Base-by-base conservation (phyloP, 768 basidiomycete genomes). In the Tremella mesenterica region DNA sequence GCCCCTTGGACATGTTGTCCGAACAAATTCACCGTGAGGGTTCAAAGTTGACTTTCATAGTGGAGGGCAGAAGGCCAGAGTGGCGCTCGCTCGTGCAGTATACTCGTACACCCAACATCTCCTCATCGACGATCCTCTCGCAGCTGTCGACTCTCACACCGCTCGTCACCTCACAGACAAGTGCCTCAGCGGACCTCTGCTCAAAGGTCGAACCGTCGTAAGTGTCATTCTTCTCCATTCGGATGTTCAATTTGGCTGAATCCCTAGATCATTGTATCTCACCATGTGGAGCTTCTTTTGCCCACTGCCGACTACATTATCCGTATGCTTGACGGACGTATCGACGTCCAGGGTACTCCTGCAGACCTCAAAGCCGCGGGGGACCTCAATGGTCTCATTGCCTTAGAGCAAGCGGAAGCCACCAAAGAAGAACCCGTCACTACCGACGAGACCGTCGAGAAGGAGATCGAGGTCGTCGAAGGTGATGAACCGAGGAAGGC, bases 271-370 rank as follows among this genome's bases (percentile, higher is more conserved):
- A 58, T 78, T 12, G 86, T 90, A 30, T 87, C 86, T 0, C 88
- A 90, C 57, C 87, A 89, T 63, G 83, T 89, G 25, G 85, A 88
- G 46, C 79, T 91, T 1, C 83, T 89, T 16, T 79, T 88, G 6
- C 83, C 86, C 0, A 83, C 81, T 0, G 80, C 85, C 0, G 65
- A 83, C 60, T 87, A 87, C 61, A 73, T 89, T 2, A 78, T 88
- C 6, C 81, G 85, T 25, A 83, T 89, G 79, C 77, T 86, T 1
- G 86, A 88, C 64, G 88, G 87, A 2, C 81, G 86, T 13, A 81
- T 88, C 47, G 86, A 88, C 62, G 79, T 80, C 0, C 81, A 86
- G 64, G 88, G 88, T 5, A 80, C 79, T 0, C 75, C 85, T 9
- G 77, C 79, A 38, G 85, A 86, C 5, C 76, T 89, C 5, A 79